Conservation (phyloP, 768 basidiomycete species). For the Neoboletus magnificus region DNA sequence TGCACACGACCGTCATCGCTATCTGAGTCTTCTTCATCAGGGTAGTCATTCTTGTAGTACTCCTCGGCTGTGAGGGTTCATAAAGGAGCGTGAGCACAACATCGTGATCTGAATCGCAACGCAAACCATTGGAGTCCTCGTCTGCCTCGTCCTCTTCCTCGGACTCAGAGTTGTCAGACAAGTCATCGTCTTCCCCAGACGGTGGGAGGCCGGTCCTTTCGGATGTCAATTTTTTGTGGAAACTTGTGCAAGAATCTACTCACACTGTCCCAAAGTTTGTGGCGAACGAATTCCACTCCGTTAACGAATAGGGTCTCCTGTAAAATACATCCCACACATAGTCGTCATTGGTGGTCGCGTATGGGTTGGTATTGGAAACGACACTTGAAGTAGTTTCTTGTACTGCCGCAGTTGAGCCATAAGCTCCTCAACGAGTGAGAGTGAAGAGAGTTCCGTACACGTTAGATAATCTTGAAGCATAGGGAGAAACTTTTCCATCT, state of each 20-base stretch:
- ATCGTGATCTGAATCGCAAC: background rate
- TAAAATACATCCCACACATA: conserved; percentile 88
- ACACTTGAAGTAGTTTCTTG: conserved; percentile 20
- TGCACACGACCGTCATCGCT: conserved; percentile 39
- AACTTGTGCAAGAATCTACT: conserved; percentile 17
- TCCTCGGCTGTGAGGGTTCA: conserved; percentile 56
- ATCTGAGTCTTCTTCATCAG: conserved; percentile 58
- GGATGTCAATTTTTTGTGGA: background rate
- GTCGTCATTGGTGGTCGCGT: conserved; percentile 39
- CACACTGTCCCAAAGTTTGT: conserved; percentile 66
- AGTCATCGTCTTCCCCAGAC: conserved; percentile 46
- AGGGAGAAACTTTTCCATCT: conserved; percentile 76
- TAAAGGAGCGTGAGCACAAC: background rate
- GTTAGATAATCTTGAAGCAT: conserved; percentile 73
- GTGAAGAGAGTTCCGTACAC: conserved; percentile 37
- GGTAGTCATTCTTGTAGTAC: conserved; percentile 83
- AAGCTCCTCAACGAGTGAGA: background rate
- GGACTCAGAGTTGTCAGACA: conserved; percentile 61
- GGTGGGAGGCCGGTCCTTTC: conserved; percentile 63
- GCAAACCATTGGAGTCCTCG: conserved; percentile 79
- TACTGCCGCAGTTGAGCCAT: conserved; percentile 17
- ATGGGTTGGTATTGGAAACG: background rate
- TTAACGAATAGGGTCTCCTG: conserved; percentile 56
- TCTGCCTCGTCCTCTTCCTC: conserved; percentile 74
- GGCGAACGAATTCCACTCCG: conserved; percentile 56